phyloP scores from a whole-genome alignment of 2,329 filamentous ascomycete genomes.

The Nothopassalora personata region DNA sequence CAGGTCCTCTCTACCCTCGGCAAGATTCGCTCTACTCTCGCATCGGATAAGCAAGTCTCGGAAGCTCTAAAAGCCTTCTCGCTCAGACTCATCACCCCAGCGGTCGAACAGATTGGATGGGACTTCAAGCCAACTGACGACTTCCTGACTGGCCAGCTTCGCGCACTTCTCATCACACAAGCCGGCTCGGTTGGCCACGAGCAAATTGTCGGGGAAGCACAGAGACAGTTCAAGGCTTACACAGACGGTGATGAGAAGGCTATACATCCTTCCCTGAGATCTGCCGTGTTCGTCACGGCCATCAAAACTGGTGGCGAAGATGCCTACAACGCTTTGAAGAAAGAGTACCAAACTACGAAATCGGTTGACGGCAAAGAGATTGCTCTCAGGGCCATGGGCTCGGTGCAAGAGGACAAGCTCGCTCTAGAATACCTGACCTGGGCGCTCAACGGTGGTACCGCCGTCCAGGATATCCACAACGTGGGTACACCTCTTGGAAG shows the following conservation, averaged over 20 bases:
- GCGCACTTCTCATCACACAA: slow-evolving; percentile 70
- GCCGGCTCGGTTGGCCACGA: slow-evolving; percentile 74
- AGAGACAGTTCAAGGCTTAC: slow-evolving; percentile 76
- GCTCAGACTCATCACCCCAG: slow-evolving; percentile 67
- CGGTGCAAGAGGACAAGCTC: slow-evolving; percentile 63
- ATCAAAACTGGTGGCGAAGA: slow-evolving; percentile 66
- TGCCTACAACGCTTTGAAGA: slow-evolving; percentile 70
- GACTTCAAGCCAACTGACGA: slow-evolving; percentile 72
- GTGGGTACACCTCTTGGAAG: slow-evolving; percentile 66
- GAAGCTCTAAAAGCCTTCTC: slow-evolving; percentile 72
- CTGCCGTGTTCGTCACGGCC: slow-evolving; percentile 72
- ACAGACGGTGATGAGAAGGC: slow-evolving; percentile 61
- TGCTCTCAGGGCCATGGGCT: slow-evolving; percentile 69
- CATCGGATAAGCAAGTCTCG: slow-evolving; percentile 66
- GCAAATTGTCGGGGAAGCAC: slow-evolving; percentile 64
- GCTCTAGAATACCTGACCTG: slow-evolving; percentile 65
- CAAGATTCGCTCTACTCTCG: slow-evolving; percentile 78
- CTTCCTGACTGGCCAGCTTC: slow-evolving; percentile 74
- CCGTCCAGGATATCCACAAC: slow-evolving; percentile 80
- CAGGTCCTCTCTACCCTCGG: slow-evolving; percentile 73
- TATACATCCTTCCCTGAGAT: slow-evolving; percentile 76
- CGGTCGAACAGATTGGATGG: slow-evolving; percentile 79
- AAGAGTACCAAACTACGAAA: slow-evolving; percentile 76
- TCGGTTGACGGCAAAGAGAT: slow-evolving; percentile 91
- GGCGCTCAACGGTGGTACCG: slow-evolving; percentile 76